phyloP scores from a whole-genome alignment of 495 filamentous ascomycete genomes.

The Annulohypoxylon nitens region DNA sequence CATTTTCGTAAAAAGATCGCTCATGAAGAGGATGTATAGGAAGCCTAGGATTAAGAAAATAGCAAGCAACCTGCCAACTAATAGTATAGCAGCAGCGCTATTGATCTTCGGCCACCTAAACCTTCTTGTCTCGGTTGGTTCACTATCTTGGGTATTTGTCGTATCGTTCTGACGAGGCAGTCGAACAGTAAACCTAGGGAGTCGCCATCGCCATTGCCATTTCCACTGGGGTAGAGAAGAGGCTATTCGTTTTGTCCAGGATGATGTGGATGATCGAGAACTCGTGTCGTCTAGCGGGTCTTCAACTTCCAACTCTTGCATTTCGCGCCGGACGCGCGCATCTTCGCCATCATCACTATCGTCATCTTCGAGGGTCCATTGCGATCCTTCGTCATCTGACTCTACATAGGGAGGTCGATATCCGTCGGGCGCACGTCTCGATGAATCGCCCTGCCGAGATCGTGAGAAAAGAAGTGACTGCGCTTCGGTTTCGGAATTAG shows the following conservation, averaged over 20 bases:
- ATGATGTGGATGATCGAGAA: conserved; percentile 52
- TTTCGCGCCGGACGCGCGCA: conserved; percentile 77
- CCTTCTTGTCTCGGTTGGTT: conserved; percentile 38
- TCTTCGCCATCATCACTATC: conserved; percentile 58
- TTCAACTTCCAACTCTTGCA: conserved; percentile 90
- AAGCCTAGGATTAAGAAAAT: conserved; percentile 78
- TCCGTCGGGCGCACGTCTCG: conserved; percentile 59
- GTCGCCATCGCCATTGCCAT: conserved; percentile 62
- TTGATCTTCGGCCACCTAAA: conserved; percentile 49
- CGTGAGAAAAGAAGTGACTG: conserved; percentile 70
- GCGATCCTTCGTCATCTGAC: conserved; percentile 61
- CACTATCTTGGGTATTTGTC: conserved; percentile 23
- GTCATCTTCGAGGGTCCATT: conserved; percentile 59
- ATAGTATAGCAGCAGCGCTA: conserved; percentile 61
- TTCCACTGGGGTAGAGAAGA: conserved; percentile 63
- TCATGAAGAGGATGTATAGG: conserved; percentile 86
- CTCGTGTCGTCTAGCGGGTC: conserved; percentile 70
- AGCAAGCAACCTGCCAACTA: conserved; percentile 78
- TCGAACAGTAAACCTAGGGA: conserved; percentile 60
- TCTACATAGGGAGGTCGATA: conserved; percentile 85
- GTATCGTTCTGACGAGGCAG: conserved; percentile 50
- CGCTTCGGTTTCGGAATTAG: conserved; percentile 60
- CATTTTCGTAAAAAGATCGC: conserved; percentile 77
- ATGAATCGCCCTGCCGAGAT: conserved; percentile 52
- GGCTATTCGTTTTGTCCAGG: conserved; percentile 66